Conservation (phyloP, 768 basidiomycete species). For the Trametes cubensis region DNA sequence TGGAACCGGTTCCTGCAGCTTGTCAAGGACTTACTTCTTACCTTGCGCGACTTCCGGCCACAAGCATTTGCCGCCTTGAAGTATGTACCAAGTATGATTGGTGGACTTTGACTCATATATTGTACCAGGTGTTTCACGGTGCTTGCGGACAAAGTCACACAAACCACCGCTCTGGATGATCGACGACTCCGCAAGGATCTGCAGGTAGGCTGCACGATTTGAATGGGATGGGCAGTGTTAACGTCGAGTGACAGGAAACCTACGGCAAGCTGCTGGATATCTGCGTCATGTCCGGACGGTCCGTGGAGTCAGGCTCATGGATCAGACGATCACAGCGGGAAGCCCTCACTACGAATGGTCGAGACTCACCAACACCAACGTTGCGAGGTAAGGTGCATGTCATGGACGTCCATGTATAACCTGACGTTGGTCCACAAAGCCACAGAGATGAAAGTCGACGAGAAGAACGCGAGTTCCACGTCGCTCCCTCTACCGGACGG, state of each 20-base stretch:
- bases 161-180: conserved; percentile 92
- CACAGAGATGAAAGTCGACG: conserved; percentile 51
- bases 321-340: conserved; percentile 72
- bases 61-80: conserved; percentile 74
- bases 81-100: conserved; percentile 43
- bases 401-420: neutral
- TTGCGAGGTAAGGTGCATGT: conserved; percentile 50
- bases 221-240: neutral
- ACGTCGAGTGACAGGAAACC: conserved; percentile 57
- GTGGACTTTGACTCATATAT: conserved; percentile 6
- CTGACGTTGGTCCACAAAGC: conserved; percentile 13
- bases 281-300: conserved; percentile 71
- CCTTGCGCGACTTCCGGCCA: conserved; percentile 65
- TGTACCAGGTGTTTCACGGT: conserved; percentile 68
- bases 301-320: conserved; percentile 81
- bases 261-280: conserved; percentile 85
- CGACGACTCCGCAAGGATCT: conserved; percentile 84
- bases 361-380: conserved; percentile 71
- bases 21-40: conserved; percentile 73
- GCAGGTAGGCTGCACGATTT: conserved; percentile 50
- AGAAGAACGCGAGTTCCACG: conserved; percentile 56
- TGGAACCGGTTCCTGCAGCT: conserved; percentile 82
- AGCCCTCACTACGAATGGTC: conserved; percentile 58
- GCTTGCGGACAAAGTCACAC: conserved; percentile 80
- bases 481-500: conserved; percentile 42